These are phyloP conservation scores for Candida insectalens DNA, from an alignment of 805 yeast species.

Conservation along the genomic window DNA sequence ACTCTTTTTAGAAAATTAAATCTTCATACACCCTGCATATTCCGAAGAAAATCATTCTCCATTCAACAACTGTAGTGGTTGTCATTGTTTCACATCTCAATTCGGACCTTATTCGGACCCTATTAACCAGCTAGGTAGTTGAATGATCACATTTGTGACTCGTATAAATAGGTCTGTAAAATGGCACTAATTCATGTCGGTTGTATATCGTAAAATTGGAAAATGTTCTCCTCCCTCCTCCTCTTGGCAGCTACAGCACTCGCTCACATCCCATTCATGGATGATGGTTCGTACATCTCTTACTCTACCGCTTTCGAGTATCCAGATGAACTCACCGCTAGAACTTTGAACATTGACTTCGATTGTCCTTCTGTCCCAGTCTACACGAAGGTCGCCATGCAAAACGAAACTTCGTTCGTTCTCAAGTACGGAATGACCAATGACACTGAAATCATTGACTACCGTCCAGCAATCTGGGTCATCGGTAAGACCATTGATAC, in stretches of 20 bases:
- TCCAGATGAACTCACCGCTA: constrained; percentile 1
- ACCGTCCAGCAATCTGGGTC: constrained; percentile 3
- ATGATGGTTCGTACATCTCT: constrained; percentile 2
- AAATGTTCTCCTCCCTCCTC: constrained; percentile 1
- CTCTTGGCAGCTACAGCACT: neutral
- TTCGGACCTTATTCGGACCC: too few relatives aligned
- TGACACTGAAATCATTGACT: constrained; percentile 1
- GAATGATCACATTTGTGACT: too few relatives aligned
- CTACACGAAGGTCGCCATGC: constrained; percentile 1
- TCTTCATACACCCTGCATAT: too few relatives aligned
- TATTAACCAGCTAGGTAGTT: too few relatives aligned
- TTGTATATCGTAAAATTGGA: too few relatives aligned
- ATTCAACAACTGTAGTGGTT: too few relatives aligned
- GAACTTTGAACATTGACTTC: constrained; percentile 1
- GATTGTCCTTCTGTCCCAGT: constrained; percentile 3
- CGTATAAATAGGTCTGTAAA: too few relatives aligned
- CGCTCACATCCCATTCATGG: constrained; percentile 4
- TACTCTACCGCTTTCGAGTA: constrained; percentile 2
- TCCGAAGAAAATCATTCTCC: too few relatives aligned
- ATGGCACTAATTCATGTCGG: too few relatives aligned
- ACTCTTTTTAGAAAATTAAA: too few relatives aligned
- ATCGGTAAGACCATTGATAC: constrained; percentile 2
- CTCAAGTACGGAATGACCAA: constrained; percentile 2
- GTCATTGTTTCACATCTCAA: too few relatives aligned
- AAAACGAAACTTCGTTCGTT: constrained; percentile 1